Conservation (phyloP, 2,329 filamentous ascomycete genomes). For the Beauveria asiatica region DNA sequence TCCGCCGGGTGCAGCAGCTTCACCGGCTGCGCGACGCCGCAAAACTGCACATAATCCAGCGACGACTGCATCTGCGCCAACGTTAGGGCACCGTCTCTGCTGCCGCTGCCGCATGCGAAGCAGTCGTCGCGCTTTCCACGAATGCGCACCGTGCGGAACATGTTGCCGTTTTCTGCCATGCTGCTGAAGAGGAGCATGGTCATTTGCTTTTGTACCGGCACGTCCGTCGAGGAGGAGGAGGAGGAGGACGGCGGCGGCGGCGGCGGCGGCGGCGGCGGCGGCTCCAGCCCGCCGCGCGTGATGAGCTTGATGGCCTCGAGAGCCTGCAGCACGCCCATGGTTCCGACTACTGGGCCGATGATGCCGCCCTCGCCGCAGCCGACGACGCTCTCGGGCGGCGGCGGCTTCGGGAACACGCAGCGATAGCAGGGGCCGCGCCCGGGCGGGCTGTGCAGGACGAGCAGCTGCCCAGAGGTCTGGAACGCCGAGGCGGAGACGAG, state of each 20-base stretch:
- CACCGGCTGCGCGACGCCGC: constrained; percentile 53
- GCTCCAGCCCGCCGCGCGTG: constrained; percentile 28
- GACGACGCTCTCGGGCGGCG: constrained; percentile 71
- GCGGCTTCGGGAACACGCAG: constrained; percentile 83
- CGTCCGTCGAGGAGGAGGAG: too few species aligned
- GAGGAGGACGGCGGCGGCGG: constrained; percentile 9
- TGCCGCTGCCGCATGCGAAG: constrained; percentile 59
- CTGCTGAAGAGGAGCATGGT: constrained; percentile 41
- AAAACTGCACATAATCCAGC: constrained; percentile 81
- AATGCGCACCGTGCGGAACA: constrained; percentile 69
- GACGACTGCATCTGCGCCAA: constrained; percentile 51
- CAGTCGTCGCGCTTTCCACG: constrained; percentile 62
- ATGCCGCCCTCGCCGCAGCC: constrained; percentile 92
- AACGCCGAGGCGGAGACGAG: constrained; percentile 86
- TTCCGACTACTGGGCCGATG: constrained; percentile 81
- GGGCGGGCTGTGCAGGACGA: constrained; percentile 77
- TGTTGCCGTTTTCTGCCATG: constrained; percentile 27
- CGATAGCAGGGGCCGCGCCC: constrained; percentile 79
- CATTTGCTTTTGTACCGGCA: constrained; percentile 19
- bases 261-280: constrained; percentile 1
- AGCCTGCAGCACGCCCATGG: constrained; percentile 89
- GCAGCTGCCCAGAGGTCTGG: constrained; percentile 80
- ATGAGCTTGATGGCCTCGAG: constrained; percentile 84
- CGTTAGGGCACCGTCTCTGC: constrained; percentile 48
- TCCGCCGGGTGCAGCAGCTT: constrained; percentile 53